phyloP scores from a whole-genome alignment of 768 basidiomycete genomes.

The Pulveroboletus sp. region DNA sequence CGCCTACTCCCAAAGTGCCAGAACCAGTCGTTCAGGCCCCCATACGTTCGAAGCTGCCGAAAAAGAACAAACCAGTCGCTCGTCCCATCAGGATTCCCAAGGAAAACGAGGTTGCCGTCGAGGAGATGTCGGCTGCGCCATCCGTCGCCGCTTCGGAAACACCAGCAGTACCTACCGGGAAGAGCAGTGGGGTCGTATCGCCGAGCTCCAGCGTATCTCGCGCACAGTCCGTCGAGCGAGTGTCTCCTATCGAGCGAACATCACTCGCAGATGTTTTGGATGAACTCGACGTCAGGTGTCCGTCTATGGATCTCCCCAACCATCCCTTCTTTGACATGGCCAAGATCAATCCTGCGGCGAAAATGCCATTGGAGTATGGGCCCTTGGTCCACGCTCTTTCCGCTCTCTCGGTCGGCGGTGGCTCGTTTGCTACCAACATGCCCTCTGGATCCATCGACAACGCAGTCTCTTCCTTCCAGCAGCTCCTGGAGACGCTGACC shows the following conservation, averaged over 20 bases:
- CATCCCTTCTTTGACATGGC: constrained; percentile 74
- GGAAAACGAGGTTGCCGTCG: constrained; percentile 47
- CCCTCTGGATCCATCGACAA: constrained; percentile 88
- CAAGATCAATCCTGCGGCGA: constrained; percentile 69
- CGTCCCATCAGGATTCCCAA: constrained; percentile 58
- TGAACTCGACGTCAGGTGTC: constrained; percentile 59
- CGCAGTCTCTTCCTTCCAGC: constrained; percentile 86
- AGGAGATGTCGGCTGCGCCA: constrained; percentile 41
- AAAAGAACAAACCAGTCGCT: constrained; percentile 68
- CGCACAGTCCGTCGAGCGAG: constrained; percentile 55
- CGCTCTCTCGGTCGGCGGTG: constrained; percentile 79
- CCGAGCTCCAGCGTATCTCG: constrained; percentile 56
- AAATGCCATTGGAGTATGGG: constrained; percentile 79
- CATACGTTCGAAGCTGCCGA: constrained; percentile 76
- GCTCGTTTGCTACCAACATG: constrained; percentile 74
- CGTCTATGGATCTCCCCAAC: constrained; percentile 59
- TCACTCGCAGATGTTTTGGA: constrained; percentile 63
- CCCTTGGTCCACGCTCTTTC: constrained; percentile 84
- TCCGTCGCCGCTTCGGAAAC: constrained; percentile 49
- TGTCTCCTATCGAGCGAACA: constrained; percentile 41
- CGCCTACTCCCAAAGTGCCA: constrained; percentile 12
- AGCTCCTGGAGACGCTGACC: constrained; percentile 81
- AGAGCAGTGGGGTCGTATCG: constrained; percentile 32
- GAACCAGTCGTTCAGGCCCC: constrained; percentile 59
- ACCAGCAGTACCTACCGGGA: constrained; percentile 35